Evolutionary conservation across 1,284 basidiomycete species (phyloP).

Genomic region (Cutaneotrichosporon sp.): DNA sequence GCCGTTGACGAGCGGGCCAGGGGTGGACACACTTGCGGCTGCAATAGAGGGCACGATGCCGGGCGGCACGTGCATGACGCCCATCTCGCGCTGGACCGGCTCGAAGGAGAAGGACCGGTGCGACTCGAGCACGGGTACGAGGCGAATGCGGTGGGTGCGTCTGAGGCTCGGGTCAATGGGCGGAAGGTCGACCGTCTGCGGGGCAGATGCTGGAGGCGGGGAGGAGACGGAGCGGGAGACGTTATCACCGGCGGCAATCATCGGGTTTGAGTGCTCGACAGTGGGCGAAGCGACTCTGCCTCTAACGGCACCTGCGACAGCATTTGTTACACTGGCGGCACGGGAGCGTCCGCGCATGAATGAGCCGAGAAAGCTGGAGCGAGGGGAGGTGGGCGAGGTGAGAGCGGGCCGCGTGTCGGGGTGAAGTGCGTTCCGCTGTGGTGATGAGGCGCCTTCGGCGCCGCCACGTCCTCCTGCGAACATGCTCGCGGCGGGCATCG

Average conservation of each 20-base stretch:
- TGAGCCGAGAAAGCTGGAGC: slow-evolving; percentile 41
- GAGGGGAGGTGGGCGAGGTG: slow-evolving; percentile 28
- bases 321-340: slow-evolving; percentile 37
- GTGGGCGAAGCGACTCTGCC: slow-evolving; percentile 21
- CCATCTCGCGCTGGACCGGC: slow-evolving; percentile 72
- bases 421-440: neutral
- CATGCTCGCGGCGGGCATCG: slow-evolving; percentile 3
- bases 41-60: slow-evolving; percentile 46
- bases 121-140: slow-evolving; percentile 90
- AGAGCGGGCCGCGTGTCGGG: neutral
- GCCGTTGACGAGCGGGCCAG: slow-evolving; percentile 42
- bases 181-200: slow-evolving; percentile 5
- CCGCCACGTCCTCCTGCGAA: neutral
- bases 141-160: slow-evolving; percentile 57
- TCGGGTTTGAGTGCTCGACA: slow-evolving; percentile 22
- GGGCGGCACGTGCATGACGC: slow-evolving; percentile 50
- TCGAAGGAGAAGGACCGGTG: slow-evolving; percentile 88
- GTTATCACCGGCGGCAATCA: slow-evolving; percentile 16
- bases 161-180: slow-evolving; percentile 12
- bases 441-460: neutral
- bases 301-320: slow-evolving; percentile 16
- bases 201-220: slow-evolving; percentile 19
- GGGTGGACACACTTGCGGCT: slow-evolving; percentile 22
- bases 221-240: slow-evolving; percentile 40
- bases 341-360: slow-evolving; percentile 44